phyloP scores from a whole-genome alignment of 2,329 filamentous ascomycete genomes.

The Cyphellophora attinorum region DNA sequence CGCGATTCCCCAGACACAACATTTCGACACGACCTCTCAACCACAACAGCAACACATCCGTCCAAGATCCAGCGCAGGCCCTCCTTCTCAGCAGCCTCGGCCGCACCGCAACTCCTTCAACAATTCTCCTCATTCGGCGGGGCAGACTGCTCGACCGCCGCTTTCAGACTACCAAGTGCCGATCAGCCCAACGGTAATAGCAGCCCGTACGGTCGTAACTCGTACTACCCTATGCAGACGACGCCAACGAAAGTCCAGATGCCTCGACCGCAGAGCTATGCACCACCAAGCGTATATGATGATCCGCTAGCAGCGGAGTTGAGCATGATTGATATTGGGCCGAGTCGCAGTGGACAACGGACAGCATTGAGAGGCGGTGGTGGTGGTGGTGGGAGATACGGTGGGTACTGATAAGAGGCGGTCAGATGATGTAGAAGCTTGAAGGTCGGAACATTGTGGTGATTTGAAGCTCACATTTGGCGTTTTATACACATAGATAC shows the following conservation, averaged over 20 bases:
- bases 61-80: neutral
- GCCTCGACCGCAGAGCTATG: conserved; percentile 3
- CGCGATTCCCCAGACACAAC: conserved; percentile 1
- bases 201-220: conserved; percentile 5
- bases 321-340: conserved; percentile 40
- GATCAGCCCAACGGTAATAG: no score
- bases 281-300: conserved; percentile 9
- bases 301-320: conserved; percentile 50
- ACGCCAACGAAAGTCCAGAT: conserved; percentile 14
- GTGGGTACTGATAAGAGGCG: conserved; percentile 13
- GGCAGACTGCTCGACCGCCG: conserved; percentile 9
- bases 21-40: neutral
- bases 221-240: conserved; percentile 12
- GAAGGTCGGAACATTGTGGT: no score
- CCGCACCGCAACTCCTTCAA: conserved; percentile 3
- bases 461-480: no score
- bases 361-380: conserved; percentile 9
- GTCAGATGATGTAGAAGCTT: no score
- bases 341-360: conserved; percentile 13
- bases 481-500: no score
- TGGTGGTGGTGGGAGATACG: conserved; percentile 10
- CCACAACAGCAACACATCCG: neutral
- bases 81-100: neutral
- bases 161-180: conserved; percentile 17
- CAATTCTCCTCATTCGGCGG: conserved; percentile 7